Conservation (phyloP, 257 asterid genomes). For the Solanum chmielewskii region DNA sequence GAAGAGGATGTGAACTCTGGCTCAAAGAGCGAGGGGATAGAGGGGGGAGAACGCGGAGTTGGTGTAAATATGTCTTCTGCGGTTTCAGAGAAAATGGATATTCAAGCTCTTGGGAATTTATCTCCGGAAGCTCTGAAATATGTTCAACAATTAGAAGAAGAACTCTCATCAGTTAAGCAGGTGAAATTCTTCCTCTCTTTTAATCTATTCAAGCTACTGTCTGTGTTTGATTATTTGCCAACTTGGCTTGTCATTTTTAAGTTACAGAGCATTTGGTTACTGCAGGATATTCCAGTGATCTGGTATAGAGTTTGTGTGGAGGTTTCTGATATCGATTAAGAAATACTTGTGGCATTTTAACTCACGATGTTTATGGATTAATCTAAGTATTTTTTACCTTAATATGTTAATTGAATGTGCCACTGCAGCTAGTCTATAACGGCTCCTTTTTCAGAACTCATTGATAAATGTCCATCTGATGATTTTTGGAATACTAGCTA, state of each 20-base stretch:
- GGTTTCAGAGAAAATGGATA: not conserved
- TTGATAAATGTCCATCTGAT: not conserved
- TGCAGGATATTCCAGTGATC: not conserved
- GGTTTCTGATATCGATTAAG: not conserved
- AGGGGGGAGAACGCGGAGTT: conserved; percentile 16
- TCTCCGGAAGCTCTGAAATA: conserved; percentile 52
- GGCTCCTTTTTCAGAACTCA: not conserved
- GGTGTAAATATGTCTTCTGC: conserved; percentile 6
- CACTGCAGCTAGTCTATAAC: not conserved
- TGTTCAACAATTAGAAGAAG: conserved; percentile 61
- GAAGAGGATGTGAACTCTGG: conserved; percentile 21
- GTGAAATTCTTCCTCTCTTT: conserved; percentile 19
- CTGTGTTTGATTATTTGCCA: not conserved
- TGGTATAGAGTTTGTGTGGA: not conserved
- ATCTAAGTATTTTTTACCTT: not conserved
- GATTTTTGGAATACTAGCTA: not conserved
- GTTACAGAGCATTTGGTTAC: not conserved
- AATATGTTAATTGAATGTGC: not conserved
- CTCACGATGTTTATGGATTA: not conserved
- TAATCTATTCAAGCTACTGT: not conserved
- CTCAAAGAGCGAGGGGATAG: conserved; percentile 31
- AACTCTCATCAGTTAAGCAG: conserved; percentile 59
- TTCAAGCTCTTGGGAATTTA: conserved; percentile 30
- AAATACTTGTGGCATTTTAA: not conserved
- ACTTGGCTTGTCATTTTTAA: not conserved